A percentile compares a stretch with the other conserved stretches of the same genome.
These are phyloP conservation scores for Monosporozyma servazzii DNA, from an alignment of 805 yeast species.

Conservation along the genomic window DNA sequence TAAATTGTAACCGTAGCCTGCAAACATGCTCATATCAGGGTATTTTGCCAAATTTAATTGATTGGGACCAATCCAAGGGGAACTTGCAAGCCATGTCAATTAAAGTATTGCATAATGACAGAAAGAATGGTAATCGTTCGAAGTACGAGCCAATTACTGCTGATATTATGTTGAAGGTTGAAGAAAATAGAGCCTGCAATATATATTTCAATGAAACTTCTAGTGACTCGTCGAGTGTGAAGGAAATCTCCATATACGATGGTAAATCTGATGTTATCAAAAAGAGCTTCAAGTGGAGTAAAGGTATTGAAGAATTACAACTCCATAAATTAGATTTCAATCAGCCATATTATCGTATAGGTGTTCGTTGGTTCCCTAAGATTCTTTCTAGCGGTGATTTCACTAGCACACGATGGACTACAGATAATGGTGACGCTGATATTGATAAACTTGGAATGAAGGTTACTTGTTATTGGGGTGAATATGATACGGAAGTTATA, in stretches of 20 bases:
- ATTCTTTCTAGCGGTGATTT: conserved; percentile 35
- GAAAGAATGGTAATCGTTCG: conserved; percentile 36
- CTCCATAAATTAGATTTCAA: conserved; percentile 60
- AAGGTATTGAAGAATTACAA: conserved; percentile 57
- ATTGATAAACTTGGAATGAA: conserved; percentile 41
- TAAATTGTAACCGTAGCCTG: conserved; percentile 36
- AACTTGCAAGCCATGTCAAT: conserved; percentile 35
- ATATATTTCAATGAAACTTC: conserved; percentile 43
- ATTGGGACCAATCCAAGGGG: conserved; percentile 18
- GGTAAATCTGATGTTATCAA: conserved; percentile 32
- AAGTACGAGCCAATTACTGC: conserved; percentile 59
- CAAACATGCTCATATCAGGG: conserved; percentile 48
- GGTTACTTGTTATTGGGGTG: conserved; percentile 73
- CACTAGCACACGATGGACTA: neutral
- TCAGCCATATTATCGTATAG: conserved; percentile 44
- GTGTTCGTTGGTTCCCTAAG: conserved; percentile 70
- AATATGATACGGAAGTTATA: conserved; percentile 41
- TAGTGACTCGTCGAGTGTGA: conserved; percentile 48
- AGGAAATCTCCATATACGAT: conserved; percentile 43
- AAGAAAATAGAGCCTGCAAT: conserved; percentile 56
- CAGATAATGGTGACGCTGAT: conserved; percentile 22
- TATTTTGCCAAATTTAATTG: conserved; percentile 38
- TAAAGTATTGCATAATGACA: conserved; percentile 42
- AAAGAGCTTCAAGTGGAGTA: conserved; percentile 37
- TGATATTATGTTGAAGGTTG: conserved; percentile 47